These are phyloP conservation scores for Aspergillus fischeri DNA, from an alignment of 2,329 filamentous ascomycete species.

Conservation along the genomic window DNA sequence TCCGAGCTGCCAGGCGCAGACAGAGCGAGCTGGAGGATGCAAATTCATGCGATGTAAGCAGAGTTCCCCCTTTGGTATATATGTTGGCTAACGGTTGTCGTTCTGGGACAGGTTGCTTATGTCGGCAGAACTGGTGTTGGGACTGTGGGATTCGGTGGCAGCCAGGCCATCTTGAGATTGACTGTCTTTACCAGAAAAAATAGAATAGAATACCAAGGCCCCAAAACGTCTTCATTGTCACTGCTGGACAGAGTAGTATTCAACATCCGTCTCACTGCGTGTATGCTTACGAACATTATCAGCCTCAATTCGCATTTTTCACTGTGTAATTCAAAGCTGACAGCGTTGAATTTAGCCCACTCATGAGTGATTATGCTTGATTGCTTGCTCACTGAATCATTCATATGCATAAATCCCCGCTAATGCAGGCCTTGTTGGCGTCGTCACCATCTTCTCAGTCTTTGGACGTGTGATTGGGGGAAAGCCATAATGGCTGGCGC, in stretches of 20 bases:
- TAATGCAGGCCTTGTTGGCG: neutral
- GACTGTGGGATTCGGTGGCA: conserved; percentile 13
- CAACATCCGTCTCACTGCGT: neutral
- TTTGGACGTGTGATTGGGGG: neutral
- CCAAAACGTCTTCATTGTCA: neutral
- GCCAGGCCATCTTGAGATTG: conserved; percentile 8
- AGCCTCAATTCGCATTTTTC: neutral
- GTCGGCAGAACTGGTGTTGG: conserved; percentile 17
- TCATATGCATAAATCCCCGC: neutral
- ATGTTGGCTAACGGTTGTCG: conserved; percentile 3
- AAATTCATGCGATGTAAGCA: conserved; percentile 17
- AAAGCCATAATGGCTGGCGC: neutral
- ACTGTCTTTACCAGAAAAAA: conserved; percentile 3
- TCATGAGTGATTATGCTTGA: neutral
- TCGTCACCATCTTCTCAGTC: neutral
- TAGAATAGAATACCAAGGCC: neutral
- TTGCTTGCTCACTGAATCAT: neutral
- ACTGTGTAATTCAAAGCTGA: neutral
- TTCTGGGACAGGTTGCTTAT: conserved; percentile 8
- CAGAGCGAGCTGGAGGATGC: conserved; percentile 11
- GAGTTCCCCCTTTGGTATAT: neutral
- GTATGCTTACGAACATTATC: neutral
- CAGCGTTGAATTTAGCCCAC: neutral
- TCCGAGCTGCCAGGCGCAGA: conserved; percentile 10
- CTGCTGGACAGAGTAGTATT: neutral